Evolutionary conservation across 441 rosid genomes (phyloP).

Genomic region (Syzygium syzygioides): DNA sequence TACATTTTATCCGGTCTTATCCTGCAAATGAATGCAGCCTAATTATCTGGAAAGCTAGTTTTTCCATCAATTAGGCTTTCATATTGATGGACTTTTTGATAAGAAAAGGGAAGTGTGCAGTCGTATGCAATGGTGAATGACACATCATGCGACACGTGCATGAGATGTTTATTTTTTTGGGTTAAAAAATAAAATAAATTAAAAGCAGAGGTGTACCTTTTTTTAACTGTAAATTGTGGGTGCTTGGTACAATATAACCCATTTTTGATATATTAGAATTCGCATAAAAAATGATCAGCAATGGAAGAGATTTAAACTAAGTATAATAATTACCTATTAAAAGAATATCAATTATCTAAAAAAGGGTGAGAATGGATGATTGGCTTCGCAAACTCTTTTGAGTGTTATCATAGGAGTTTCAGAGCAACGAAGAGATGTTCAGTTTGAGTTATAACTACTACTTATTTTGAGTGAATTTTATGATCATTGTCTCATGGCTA

Average conservation of each 20-base stretch:
- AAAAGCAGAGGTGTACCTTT: background rate
- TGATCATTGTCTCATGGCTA: background rate
- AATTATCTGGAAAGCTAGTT: background rate
- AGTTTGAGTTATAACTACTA: background rate
- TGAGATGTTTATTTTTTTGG: background rate
- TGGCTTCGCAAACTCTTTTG: background rate
- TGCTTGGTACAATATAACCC: background rate
- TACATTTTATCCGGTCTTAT: background rate
- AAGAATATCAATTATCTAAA: background rate
- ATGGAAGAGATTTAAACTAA: background rate
- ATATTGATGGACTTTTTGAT: background rate
- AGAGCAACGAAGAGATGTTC: background rate
- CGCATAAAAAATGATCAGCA: background rate
- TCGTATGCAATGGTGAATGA: background rate
- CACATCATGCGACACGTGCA: background rate
- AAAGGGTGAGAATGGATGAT: background rate
- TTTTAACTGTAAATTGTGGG: background rate
- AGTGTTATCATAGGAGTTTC: background rate
- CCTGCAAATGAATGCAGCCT: background rate
- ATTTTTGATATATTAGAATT: background rate
- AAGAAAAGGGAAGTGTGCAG: background rate
- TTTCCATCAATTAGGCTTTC: background rate
- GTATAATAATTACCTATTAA: background rate
- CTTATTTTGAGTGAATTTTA: background rate
- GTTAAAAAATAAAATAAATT: background rate